Evolutionary conservation across 1,284 basidiomycete genomes (phyloP), one percentile per base, ranked within the genome.

Genomic region (Termitomyces sp.): DNA sequence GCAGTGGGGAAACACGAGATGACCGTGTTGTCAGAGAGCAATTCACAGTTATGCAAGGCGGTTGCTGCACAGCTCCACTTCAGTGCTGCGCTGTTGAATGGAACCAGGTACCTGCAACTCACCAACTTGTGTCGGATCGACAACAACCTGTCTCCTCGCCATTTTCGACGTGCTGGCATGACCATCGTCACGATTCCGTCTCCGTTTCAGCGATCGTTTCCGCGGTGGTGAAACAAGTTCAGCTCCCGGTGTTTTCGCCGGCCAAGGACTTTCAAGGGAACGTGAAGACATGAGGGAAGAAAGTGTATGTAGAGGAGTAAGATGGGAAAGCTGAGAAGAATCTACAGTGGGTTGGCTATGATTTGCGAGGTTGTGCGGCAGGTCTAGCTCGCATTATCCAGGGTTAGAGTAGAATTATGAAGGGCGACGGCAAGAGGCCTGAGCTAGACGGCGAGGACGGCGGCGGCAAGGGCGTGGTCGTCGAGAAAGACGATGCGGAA

Each of bases 1-100:
- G 68, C 45, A 0, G 71, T 75, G 12, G 90, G 90, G 64, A 78
- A 91, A 68, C 90, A 92, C 5, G 89, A 87, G 42, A 82, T 74
- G 54, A 88, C 71, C 49, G 80, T 69, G 70, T 92, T 92, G 58
- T 80, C 80, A n/a, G 83, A 75, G 50, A 65, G 60, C 49, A 72
- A 47, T 62, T 76, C 65, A 59, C 75, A 78, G 45, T 65, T 46
- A 15, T 33, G 51, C 58, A 68, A 58, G 8, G 76, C 76, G 34
- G 62, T 15, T 0, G 59, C 73, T 72, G 55, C 21, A 33, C 15
- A 5, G 34, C n/a, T 17, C 17, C 28, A n/a, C 12, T 40, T 34
- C 48, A 42, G 21, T 10, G 34, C 31, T 30, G 34, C 42, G 28
- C 44, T 36, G 30, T 28, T n/a, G 26, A 17, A n/a, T 49, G 15